Conservation (phyloP, 208 protist species). For the Leishmania turanica region DNA sequence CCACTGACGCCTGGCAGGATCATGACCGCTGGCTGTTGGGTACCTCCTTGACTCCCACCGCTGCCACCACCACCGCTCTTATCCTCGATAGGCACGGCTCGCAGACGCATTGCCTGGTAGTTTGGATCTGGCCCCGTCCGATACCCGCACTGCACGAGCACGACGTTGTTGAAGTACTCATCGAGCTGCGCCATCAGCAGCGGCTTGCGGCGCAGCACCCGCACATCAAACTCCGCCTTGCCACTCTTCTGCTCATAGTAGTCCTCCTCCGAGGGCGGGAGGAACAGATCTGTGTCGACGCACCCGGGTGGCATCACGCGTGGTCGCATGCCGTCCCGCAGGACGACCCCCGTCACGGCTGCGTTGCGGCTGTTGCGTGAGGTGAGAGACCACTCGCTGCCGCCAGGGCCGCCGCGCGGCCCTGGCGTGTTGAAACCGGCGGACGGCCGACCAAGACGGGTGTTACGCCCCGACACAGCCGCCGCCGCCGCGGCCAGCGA, state of each 20-base stretch:
- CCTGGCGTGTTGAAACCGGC: background rate
- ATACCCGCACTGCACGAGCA: conserved; percentile 76
- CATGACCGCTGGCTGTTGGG: conserved; percentile 24
- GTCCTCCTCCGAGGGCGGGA: conserved; percentile 46
- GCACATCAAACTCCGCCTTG: conserved; percentile 65
- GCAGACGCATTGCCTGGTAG: conserved; percentile 35
- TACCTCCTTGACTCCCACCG: background rate
- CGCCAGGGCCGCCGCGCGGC: background rate
- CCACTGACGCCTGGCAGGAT: conserved; percentile 18
- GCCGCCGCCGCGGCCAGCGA: conserved; percentile 7
- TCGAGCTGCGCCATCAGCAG: conserved; percentile 61
- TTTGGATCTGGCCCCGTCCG: conserved; percentile 41
- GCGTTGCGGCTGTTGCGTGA: conserved; percentile 1
- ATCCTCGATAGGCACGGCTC: conserved; percentile 23
- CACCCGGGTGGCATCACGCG: conserved; percentile 49
- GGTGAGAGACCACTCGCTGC: background rate
- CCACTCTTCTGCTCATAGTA: conserved; percentile 77
- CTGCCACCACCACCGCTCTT: conserved; percentile 1
- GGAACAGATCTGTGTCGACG: conserved; percentile 71
- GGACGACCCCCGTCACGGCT: conserved; percentile 11
- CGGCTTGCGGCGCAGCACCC: conserved; percentile 42
- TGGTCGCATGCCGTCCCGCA: conserved; percentile 16
- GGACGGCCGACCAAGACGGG: background rate
- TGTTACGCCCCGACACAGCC: background rate
- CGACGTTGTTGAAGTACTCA: conserved; percentile 72